Percentiles rank a stretch among this genome's conserved stretches.
These are phyloP conservation scores for Phaeotremella fagi DNA, from an alignment of 768 basidiomycete genomes.

Conservation along the genomic window DNA sequence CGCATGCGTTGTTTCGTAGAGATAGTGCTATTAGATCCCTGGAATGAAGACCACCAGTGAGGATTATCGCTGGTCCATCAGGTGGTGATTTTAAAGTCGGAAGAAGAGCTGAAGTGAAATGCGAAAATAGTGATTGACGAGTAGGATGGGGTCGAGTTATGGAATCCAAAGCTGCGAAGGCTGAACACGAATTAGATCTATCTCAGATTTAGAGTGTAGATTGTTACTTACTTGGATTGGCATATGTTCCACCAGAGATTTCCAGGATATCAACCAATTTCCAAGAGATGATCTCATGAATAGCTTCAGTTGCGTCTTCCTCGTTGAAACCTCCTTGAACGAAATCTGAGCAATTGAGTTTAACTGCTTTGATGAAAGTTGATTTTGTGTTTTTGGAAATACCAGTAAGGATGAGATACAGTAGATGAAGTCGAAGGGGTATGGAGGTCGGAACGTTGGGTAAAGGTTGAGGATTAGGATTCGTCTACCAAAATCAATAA, in stretches of 20 bases:
- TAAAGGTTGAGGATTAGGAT: constrained; percentile 26
- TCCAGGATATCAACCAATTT: constrained; percentile 34
- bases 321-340: constrained; percentile 43
- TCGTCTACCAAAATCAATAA: constrained; percentile 22
- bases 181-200: constrained; percentile 6
- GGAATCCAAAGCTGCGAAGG: constrained; percentile 14
- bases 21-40: constrained; percentile 24
- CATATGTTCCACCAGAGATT: constrained; percentile 39
- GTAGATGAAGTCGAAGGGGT: constrained; percentile 28
- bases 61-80: constrained; percentile 33
- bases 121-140: constrained; percentile 40
- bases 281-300: constrained; percentile 37
- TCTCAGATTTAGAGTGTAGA: background rate
- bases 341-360: constrained; percentile 44
- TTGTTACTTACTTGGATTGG: constrained; percentile 20
- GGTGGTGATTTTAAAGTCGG: constrained; percentile 29
- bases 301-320: constrained; percentile 18
- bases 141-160: constrained; percentile 1
- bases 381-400: constrained; percentile 11
- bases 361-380: constrained; percentile 32
- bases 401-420: constrained; percentile 30
- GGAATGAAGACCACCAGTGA: constrained; percentile 37
- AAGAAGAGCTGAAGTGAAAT: constrained; percentile 33
- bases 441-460: constrained; percentile 26
- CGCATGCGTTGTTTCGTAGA: constrained; percentile 22